phyloP scores from a whole-genome alignment of 768 basidiomycete genomes.

The Boletus pseudopeckii region DNA sequence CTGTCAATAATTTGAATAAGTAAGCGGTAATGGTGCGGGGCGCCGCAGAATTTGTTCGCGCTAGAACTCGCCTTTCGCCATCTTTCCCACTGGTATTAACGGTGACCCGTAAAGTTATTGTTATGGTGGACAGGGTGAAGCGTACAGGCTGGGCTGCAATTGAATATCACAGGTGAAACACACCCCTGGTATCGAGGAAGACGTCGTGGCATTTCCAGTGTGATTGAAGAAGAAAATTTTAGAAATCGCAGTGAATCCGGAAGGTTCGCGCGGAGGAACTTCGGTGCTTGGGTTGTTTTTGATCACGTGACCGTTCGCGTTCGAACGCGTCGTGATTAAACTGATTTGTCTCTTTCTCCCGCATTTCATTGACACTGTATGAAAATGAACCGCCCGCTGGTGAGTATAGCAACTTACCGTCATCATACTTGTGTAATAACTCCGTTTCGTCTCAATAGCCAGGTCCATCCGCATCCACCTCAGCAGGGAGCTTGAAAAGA shows the following conservation, averaged over 20 bases:
- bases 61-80: background rate
- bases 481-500: slow-evolving; percentile 21
- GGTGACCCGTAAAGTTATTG: background rate
- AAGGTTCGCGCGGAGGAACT: too few species aligned
- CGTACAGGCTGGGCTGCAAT: background rate
- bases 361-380: too few species aligned
- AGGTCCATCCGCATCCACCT: slow-evolving; percentile 14
- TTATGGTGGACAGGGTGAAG: background rate
- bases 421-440: background rate
- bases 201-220: background rate
- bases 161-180: background rate
- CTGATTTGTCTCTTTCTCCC: background rate
- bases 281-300: slow-evolving; percentile 18
- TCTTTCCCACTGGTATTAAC: background rate
- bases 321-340: background rate
- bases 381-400: slow-evolving; percentile 19
- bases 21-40: background rate
- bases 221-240: background rate
- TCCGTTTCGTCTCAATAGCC: background rate
- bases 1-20: too few species aligned
- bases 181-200: background rate
- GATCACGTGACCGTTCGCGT: slow-evolving; percentile 24
- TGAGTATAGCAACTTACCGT: background rate
- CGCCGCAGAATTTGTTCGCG: background rate
- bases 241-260: background rate